Evolutionary conservation across 495 filamentous ascomycete genomes (phyloP).

Genomic region (Amphirosellinia nigrospora): DNA sequence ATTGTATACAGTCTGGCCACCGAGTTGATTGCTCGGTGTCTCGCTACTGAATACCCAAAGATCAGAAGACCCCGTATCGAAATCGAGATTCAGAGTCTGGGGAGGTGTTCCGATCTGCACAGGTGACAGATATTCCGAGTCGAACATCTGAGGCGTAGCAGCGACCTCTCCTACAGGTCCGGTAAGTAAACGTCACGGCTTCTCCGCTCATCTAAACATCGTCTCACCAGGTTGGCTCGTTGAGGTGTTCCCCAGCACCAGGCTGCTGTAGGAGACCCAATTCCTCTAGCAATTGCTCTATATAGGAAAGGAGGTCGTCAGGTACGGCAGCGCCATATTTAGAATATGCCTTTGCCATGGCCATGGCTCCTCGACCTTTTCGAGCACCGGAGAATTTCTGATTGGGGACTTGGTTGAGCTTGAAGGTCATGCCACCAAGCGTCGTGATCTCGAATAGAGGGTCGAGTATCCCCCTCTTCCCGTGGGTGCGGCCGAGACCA

Average conservation of each 20-base stretch:
- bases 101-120: slow-evolving; percentile 75
- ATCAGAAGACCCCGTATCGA: slow-evolving; percentile 80
- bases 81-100: slow-evolving; percentile 72
- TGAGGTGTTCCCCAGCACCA: slow-evolving; percentile 27
- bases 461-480: slow-evolving; percentile 30
- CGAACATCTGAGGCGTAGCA: slow-evolving; percentile 58
- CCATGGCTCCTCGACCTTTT: slow-evolving; percentile 46
- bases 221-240: slow-evolving; percentile 34
- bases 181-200: slow-evolving; percentile 13
- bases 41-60: slow-evolving; percentile 67
- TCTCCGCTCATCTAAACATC: neutral
- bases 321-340: slow-evolving; percentile 48
- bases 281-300: slow-evolving; percentile 40
- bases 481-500: slow-evolving; percentile 31
- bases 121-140: slow-evolving; percentile 68
- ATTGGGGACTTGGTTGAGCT: slow-evolving; percentile 49
- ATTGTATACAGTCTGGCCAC: slow-evolving; percentile 63
- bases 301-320: slow-evolving; percentile 36
- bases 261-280: slow-evolving; percentile 38
- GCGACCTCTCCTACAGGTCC: slow-evolving; percentile 46
- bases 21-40: slow-evolving; percentile 48
- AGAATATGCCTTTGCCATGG: slow-evolving; percentile 49
- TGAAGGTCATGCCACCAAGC: slow-evolving; percentile 49
- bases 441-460: slow-evolving; percentile 37
- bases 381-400: slow-evolving; percentile 38